Evolutionary conservation across 169 alveolate species (phyloP).

Genomic region (Eimeria praecox): DNA sequence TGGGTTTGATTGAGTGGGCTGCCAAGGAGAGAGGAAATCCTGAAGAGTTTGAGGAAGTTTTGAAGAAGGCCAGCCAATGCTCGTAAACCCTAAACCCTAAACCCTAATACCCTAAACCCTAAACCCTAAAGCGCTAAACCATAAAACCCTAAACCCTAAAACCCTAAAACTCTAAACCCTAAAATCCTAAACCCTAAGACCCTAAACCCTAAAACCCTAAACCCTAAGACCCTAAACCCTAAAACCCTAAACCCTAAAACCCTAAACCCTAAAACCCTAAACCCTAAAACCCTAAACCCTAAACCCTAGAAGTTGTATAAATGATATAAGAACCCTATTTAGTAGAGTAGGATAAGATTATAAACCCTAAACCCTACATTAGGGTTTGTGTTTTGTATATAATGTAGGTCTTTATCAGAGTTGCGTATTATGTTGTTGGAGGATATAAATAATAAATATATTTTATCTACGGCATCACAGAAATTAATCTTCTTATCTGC

Average conservation of each 20-base stretch:
- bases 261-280: neutral
- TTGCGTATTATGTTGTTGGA: neutral
- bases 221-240: slow-evolving; percentile 11
- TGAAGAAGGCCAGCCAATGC: neutral
- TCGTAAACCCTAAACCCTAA: slow-evolving; percentile 38
- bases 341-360: too few relatives aligned
- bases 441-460: neutral
- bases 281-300: slow-evolving; percentile 18
- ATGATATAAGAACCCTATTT: too few relatives aligned
- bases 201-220: too few relatives aligned
- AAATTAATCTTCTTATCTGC: neutral
- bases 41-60: neutral
- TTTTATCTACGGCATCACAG: neutral
- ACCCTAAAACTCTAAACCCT: too few relatives aligned
- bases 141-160: slow-evolving; percentile 28
- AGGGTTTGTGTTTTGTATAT: too few relatives aligned
- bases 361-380: slow-evolving; percentile 7
- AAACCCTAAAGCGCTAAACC: too few relatives aligned
- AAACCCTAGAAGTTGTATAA: too few relatives aligned
- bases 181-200: slow-evolving; percentile 11
- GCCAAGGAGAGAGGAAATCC: neutral
- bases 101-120: slow-evolving; percentile 17
- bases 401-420: neutral
- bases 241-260: slow-evolving; percentile 56
- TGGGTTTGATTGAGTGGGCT: neutral